A percentile compares a stretch with the other conserved stretches of the same genome.
Evolutionary conservation across 139 green algal species (phyloP).

Genomic region (Spirogloea muscicola): DNA sequence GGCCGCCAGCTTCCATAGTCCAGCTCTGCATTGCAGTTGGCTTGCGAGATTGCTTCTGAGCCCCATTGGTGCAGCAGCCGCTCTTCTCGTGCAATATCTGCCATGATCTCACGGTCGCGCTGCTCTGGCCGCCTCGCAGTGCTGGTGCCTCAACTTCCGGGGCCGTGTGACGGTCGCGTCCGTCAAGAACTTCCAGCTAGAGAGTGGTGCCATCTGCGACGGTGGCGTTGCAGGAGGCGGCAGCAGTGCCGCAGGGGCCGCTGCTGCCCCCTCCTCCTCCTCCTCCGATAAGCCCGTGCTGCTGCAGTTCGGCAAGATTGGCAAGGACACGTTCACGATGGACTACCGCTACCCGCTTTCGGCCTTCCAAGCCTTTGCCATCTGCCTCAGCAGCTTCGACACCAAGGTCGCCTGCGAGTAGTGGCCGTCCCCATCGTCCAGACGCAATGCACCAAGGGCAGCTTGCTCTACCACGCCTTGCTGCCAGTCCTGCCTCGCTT

Average conservation of each 20-base stretch:
- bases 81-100: no score
- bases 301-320: conserved; percentile 72
- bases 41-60: background rate
- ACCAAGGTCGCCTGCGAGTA: conserved; percentile 75
- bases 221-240: conserved; percentile 43
- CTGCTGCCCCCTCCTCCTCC: no score
- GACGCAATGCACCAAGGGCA: no score
- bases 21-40: no score
- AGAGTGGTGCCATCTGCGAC: conserved; percentile 2
- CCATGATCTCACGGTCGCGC: no score
- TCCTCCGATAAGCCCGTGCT: no score
- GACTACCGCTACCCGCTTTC: conserved; percentile 73
- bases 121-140: conserved; percentile 48
- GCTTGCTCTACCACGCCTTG: no score
- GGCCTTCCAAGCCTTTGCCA: conserved; percentile 72
- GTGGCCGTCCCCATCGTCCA: conserved; percentile 3
- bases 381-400: conserved; percentile 90
- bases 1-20: no score
- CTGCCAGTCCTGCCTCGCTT: no score
- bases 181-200: conserved; percentile 99
- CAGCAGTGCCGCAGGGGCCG: no score
- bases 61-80: background rate
- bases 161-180: conserved; percentile 92
- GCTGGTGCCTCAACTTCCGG: conserved; percentile 98
- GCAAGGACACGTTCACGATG: conserved; percentile 85